Base-by-base conservation (phyloP, 305 asterid species). In the Monarda citriodora region DNA sequence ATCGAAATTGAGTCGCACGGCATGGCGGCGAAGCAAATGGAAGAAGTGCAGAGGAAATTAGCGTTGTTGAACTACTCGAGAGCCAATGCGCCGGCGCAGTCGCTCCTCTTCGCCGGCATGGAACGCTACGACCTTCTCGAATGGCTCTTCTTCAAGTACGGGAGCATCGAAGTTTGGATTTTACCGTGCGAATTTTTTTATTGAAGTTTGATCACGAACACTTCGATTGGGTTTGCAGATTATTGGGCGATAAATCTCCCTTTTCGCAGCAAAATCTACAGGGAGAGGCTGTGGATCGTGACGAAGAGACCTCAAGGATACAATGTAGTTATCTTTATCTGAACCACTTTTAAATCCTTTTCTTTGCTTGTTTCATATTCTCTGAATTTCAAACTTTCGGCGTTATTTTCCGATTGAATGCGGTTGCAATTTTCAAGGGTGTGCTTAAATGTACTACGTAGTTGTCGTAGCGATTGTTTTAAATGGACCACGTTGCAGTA, bases 101-200 rank as follows among this genome's bases (percentile, higher is more conserved):
- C 99, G 6, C 95, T 94, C 42, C 97, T 94, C 77, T 94, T 89
- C 49, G 99, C 97, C 75, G 97, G 96, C 95, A 87, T 90, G 97
- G 99, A 94, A 59, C 96, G 99, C 60, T 90, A 94, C 52, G 97
- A 97, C 56, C 96, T 94, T 69, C 96, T 94, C 17, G 99, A 90
- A 70, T 94, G 97, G 96, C 96, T 94, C 58, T 90, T 90, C 82
- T 94, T 94, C 88, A 94, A 90, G 99, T 93, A 23, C 44, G 18
- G 53, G 29, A n/a, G 49, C 59, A 44, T 16, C 6, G 18, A 25
- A 15, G 44, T 34, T 50, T 12, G 32, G 32, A 44, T 65, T 52
- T 6, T 18, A 42, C 16, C 21, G 21, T 6, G 12, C 41, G 37
- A 3, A 11, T 17, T 7, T n/a, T 53, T 36, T 48, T 15, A 25